Conservation (phyloP, 805 yeast species). For the Zygoascus flipseniorum region DNA sequence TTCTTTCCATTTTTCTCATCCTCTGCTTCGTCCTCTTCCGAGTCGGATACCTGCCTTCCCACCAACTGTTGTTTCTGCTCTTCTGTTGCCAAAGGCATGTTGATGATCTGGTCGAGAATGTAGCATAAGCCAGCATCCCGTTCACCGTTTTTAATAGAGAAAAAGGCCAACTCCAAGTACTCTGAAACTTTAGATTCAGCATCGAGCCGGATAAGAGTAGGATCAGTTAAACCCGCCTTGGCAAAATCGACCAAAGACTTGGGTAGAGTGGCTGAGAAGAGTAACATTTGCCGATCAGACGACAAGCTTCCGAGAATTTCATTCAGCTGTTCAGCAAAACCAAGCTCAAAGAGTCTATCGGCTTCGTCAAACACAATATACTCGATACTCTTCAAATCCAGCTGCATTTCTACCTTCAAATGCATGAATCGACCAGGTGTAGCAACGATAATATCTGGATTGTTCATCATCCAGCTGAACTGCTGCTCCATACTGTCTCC, state of each 20-base stretch:
- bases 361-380: slow-evolving; percentile 96
- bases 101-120: slow-evolving; percentile 74
- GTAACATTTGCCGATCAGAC: slow-evolving; percentile 70
- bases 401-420: slow-evolving; percentile 88
- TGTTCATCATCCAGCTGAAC: slow-evolving; percentile 82
- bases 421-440: slow-evolving; percentile 98
- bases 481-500: slow-evolving; percentile 99
- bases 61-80: slow-evolving; percentile 54
- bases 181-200: slow-evolving; percentile 88
- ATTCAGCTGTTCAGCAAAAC: slow-evolving; percentile 86
- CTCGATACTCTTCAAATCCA: slow-evolving; percentile 75
- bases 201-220: slow-evolving; percentile 86
- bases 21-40: slow-evolving; percentile 45
- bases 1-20: slow-evolving; percentile 23
- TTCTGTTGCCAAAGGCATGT: slow-evolving; percentile 69
- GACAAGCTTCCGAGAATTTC: slow-evolving; percentile 83
- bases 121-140: slow-evolving; percentile 79
- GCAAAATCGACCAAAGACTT: slow-evolving; percentile 91
- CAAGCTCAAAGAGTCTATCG: slow-evolving; percentile 92
- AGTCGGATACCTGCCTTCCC: slow-evolving; percentile 29
- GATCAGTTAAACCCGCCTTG: slow-evolving; percentile 89
- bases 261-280: slow-evolving; percentile 94
- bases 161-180: slow-evolving; percentile 80
- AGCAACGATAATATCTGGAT: slow-evolving; percentile 92
- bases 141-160: slow-evolving; percentile 73